phyloP scores from a whole-genome alignment of 768 basidiomycete species.

The Tulasnella sp. region DNA sequence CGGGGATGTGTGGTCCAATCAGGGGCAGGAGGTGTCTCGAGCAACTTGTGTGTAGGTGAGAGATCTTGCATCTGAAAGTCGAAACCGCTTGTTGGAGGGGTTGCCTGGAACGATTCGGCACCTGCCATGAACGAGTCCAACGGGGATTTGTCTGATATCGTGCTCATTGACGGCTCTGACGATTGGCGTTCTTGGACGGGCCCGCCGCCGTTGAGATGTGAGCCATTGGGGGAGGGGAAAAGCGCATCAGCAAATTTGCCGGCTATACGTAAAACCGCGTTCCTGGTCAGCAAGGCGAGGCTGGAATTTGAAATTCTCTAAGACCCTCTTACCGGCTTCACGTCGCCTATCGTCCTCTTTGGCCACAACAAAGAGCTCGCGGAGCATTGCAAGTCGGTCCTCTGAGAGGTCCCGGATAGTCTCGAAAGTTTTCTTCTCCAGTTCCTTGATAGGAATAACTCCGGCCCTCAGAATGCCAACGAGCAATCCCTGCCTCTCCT shows the following conservation, averaged over 20 bases:
- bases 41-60: background rate
- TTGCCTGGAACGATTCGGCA: background rate
- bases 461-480: slow-evolving; percentile 29
- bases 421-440: slow-evolving; percentile 31
- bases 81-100: background rate
- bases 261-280: background rate
- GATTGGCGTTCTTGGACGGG: background rate
- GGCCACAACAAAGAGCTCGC: slow-evolving; percentile 32
- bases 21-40: background rate
- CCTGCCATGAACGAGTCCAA: background rate
- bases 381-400: slow-evolving; percentile 28
- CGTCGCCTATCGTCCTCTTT: slow-evolving; percentile 30
- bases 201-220: background rate
- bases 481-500: slow-evolving; percentile 32
- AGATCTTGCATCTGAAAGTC: background rate
- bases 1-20: background rate
- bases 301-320: background rate
- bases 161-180: background rate
- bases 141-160: background rate
- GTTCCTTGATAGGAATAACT: slow-evolving; percentile 26
- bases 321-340: background rate
- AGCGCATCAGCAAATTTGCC: background rate
- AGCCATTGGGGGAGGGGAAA: background rate
- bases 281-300: background rate
- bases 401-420: slow-evolving; percentile 28